Conservation (phyloP, 2,329 filamentous ascomycete species). For the Colletotrichum sp. region DNA sequence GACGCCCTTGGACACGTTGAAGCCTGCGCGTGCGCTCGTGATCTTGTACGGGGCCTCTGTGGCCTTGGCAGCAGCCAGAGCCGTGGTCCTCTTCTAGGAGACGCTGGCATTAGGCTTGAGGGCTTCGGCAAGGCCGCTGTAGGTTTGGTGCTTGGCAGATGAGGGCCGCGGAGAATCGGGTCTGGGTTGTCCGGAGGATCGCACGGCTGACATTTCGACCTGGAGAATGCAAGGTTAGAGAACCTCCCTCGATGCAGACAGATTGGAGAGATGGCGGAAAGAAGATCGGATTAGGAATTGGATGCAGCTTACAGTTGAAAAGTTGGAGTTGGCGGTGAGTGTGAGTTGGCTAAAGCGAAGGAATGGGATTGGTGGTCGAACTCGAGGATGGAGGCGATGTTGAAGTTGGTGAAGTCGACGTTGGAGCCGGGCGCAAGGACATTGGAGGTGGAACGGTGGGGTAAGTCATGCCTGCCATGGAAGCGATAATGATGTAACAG, state of each 20-base stretch:
- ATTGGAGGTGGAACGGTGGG: no score
- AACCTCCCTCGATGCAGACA: background rate
- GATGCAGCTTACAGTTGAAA: background rate
- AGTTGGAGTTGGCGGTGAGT: background rate
- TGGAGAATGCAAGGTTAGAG: background rate
- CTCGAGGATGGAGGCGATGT: background rate
- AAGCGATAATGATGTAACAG: no score
- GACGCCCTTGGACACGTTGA: background rate
- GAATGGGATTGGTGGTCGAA: background rate
- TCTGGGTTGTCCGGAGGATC: background rate
- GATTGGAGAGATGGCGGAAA: background rate
- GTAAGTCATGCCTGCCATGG: no score
- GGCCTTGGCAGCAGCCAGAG: background rate
- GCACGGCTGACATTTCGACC: background rate
- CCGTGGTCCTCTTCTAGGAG: background rate
- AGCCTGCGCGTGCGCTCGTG: background rate
- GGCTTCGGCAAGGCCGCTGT: background rate
- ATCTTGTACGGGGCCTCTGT: background rate
- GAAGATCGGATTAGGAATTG: background rate
- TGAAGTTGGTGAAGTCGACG: no score
- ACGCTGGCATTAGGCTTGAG: background rate
- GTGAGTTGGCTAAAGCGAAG: background rate
- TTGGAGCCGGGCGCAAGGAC: no score
- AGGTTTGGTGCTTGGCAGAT: background rate
- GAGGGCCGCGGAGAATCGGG: background rate